Conservation (phyloP, 2,329 filamentous ascomycete species). For the Trichoderma koningiopsis region DNA sequence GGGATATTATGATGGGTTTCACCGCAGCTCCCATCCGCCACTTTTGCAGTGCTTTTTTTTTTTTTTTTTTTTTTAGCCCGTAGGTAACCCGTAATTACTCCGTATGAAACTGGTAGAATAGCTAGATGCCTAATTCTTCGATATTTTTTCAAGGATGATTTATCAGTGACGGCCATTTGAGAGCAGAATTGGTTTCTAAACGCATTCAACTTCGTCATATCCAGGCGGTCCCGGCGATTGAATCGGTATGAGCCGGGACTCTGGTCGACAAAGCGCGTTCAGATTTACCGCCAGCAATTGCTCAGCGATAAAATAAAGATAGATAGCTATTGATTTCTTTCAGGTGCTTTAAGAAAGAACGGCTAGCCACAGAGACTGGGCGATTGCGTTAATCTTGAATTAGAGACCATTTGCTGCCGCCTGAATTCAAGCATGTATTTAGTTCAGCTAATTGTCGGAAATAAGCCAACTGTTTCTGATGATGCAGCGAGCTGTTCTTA, state of each 20-base stretch:
- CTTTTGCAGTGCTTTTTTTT: background rate
- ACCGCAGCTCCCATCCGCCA: background rate
- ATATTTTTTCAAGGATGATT: background rate
- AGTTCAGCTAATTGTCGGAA: background rate
- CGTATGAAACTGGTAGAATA: background rate
- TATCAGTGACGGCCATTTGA: background rate
- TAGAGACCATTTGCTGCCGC: background rate
- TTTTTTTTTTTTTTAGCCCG: background rate
- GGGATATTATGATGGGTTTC: background rate
- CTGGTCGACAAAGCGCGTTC: background rate
- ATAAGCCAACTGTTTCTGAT: background rate
- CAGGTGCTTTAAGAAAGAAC: rapidly evolving
- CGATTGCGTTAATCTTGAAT: background rate
- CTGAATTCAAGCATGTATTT: background rate
- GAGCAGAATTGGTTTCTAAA: too few relatives aligned
- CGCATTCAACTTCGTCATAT: too few relatives aligned
- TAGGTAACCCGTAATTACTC: too few relatives aligned
- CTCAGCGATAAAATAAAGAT: background rate
- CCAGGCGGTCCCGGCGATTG: too few relatives aligned
- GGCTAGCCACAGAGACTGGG: too few relatives aligned
- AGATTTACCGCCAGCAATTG: background rate
- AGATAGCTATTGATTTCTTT: background rate
- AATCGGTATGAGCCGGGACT: background rate
- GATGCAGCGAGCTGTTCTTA: background rate
- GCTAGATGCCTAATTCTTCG: background rate